Evolutionary conservation across 805 yeast genomes (phyloP).

Genomic region (Zygotorulaspora chibaensis): DNA sequence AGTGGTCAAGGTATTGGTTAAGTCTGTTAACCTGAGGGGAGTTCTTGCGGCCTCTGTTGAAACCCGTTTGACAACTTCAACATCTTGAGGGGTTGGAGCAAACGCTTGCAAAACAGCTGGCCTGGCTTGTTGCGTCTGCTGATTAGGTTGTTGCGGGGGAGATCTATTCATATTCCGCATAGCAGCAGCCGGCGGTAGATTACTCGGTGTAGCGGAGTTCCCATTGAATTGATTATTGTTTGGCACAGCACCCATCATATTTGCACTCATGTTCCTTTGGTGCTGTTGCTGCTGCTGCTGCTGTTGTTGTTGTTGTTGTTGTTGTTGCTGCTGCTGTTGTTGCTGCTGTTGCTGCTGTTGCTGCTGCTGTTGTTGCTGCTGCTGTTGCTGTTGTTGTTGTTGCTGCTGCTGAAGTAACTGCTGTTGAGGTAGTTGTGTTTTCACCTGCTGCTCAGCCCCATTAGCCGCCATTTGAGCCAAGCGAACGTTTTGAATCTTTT

Average conservation of each 20-base stretch:
- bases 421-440: slow-evolving; percentile 6
- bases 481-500: slow-evolving; percentile 32
- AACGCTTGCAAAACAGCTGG: slow-evolving; percentile 26
- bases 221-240: slow-evolving; percentile 7
- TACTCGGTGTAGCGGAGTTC: slow-evolving; percentile 12
- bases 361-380: slow-evolving; percentile 25
- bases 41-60: slow-evolving; percentile 65
- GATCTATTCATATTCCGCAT: slow-evolving; percentile 12
- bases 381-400: slow-evolving; percentile 26
- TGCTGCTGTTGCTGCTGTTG: slow-evolving; percentile 22
- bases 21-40: slow-evolving; percentile 62
- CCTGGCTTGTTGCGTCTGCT: slow-evolving; percentile 18
- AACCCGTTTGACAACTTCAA: slow-evolving; percentile 55
- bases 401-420: slow-evolving; percentile 16
- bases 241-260: slow-evolving; percentile 3
- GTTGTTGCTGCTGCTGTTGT: slow-evolving; percentile 25
- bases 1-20: slow-evolving; percentile 55
- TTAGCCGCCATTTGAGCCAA: slow-evolving; percentile 25
- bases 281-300: slow-evolving; percentile 17
- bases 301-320: slow-evolving; percentile 33
- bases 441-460: slow-evolving; percentile 13
- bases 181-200: slow-evolving; percentile 12
- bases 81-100: slow-evolving; percentile 56
- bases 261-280: slow-evolving; percentile 6
- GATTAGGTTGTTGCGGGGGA: slow-evolving; percentile 24